Conservation (phyloP, 495 filamentous ascomycete species). For the Friedmanniomyces endolithicus region DNA sequence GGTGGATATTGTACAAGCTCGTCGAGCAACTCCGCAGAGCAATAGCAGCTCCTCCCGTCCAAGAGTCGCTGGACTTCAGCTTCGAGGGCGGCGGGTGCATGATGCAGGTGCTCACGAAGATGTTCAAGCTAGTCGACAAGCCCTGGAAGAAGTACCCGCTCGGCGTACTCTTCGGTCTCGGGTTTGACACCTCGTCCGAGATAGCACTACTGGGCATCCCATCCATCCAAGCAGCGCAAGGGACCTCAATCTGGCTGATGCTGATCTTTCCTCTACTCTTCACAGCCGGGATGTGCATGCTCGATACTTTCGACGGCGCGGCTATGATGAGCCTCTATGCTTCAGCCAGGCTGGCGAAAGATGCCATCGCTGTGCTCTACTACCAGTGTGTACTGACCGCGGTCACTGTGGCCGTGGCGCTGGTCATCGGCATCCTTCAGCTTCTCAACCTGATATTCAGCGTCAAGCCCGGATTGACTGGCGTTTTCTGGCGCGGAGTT, state of each 20-base stretch:
- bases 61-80: slow-evolving; percentile 47
- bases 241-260: slow-evolving; percentile 88
- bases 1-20: slow-evolving; percentile 69
- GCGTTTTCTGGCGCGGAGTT: slow-evolving; percentile 80
- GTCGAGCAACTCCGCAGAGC: slow-evolving; percentile 52
- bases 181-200: slow-evolving; percentile 93
- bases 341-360: slow-evolving; percentile 56
- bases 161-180: slow-evolving; percentile 80
- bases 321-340: slow-evolving; percentile 94
- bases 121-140: slow-evolving; percentile 75
- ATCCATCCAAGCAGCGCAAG: slow-evolving; percentile 67
- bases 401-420: slow-evolving; percentile 77
- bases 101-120: slow-evolving; percentile 53
- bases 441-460: slow-evolving; percentile 63
- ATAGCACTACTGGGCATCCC: slow-evolving; percentile 86
- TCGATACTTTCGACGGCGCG: slow-evolving; percentile 83
- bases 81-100: slow-evolving; percentile 69
- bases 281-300: slow-evolving; percentile 86
- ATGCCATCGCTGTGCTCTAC: slow-evolving; percentile 78
- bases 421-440: slow-evolving; percentile 77
- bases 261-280: slow-evolving; percentile 85
- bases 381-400: slow-evolving; percentile 84
- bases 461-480: slow-evolving; percentile 52
- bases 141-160: slow-evolving; percentile 98
- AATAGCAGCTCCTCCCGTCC: slow-evolving; percentile 34